Conservation (phyloP, 176 grass and related monocot species). For the Cymbopogon citratus region DNA sequence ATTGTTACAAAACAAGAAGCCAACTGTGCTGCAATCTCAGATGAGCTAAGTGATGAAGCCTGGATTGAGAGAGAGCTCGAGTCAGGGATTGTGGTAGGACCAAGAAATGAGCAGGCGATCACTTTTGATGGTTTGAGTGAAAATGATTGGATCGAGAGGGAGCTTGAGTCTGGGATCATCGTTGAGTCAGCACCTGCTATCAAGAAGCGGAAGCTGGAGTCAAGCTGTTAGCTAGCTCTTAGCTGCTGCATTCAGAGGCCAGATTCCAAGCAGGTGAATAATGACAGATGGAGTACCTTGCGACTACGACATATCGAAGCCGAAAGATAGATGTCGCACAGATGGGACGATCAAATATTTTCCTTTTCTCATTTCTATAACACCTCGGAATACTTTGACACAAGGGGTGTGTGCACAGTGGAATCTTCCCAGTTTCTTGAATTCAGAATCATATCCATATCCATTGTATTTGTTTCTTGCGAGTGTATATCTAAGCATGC, state of each 20-base stretch:
- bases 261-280: slow-evolving; percentile 8
- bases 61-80: slow-evolving; percentile 39
- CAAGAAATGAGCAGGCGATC: neutral
- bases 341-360: neutral
- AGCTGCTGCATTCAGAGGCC: neutral
- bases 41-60: slow-evolving; percentile 23
- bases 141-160: slow-evolving; percentile 60
- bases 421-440: neutral
- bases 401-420: neutral
- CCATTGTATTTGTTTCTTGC: slow-evolving; percentile 10
- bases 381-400: neutral
- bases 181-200: slow-evolving; percentile 18
- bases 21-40: neutral
- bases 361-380: slow-evolving; percentile 15
- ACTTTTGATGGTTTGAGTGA: slow-evolving; percentile 37
- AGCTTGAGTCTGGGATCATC: slow-evolving; percentile 58
- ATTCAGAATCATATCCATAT: slow-evolving; percentile 12
- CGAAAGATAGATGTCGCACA: neutral
- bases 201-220: slow-evolving; percentile 34
- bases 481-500: slow-evolving; percentile 13
- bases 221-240: slow-evolving; percentile 24
- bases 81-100: slow-evolving; percentile 30
- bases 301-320: neutral
- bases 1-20: slow-evolving; percentile 23
- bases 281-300: neutral